Base-by-base conservation (phyloP, 2,329 filamentous ascomycete species). In the Magnaporthales sp. region DNA sequence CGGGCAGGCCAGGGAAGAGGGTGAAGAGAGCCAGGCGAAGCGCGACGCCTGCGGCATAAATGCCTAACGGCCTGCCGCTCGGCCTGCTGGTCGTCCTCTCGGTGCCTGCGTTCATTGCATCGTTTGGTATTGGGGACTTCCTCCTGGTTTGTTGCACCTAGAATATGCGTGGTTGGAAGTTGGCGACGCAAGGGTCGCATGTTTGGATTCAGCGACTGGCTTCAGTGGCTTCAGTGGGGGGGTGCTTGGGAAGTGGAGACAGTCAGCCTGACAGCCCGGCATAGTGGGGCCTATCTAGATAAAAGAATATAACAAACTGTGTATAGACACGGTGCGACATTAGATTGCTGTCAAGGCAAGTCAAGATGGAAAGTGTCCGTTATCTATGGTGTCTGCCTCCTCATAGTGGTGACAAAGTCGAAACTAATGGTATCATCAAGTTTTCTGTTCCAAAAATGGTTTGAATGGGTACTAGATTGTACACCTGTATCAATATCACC, bases 21-120 rank as follows among this genome's bases (percentile, higher is more conserved):
- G 89, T 82, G 76, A 93, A 93, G 66, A 98, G 85, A 67, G 92
- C 79, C 68, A 98, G 83, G 71, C 95, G 89, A 71, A 98, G 82
- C 69, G 89, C 84, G 67, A 91, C 89, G 67, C 93, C 94, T 65
- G 87, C 87, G 68, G 84, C 83, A 75, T 93, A 96, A 67, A 97
- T 84, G 73, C 85, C 81, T 63, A 82, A 80, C 79, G 87, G 89
- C 77, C 77, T 73, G 71, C 75, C 73, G 73, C 56, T 27, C 56
- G 24, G 56, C 26, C 56, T 26, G 24, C 56, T 27, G 6, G 56
- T 60, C 24, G 73, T 66, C 71, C 62, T 67, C 66, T 67, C 70
- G 58, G 60, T 66, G 69, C 67, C 68, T 68, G 67, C 70, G 69
- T 70, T 66, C 70, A 70, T 70, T 58, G 54, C 66, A 62, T 66